Evolutionary conservation across 179 eudicot species (phyloP).

Genomic region (Silene coronaria): DNA sequence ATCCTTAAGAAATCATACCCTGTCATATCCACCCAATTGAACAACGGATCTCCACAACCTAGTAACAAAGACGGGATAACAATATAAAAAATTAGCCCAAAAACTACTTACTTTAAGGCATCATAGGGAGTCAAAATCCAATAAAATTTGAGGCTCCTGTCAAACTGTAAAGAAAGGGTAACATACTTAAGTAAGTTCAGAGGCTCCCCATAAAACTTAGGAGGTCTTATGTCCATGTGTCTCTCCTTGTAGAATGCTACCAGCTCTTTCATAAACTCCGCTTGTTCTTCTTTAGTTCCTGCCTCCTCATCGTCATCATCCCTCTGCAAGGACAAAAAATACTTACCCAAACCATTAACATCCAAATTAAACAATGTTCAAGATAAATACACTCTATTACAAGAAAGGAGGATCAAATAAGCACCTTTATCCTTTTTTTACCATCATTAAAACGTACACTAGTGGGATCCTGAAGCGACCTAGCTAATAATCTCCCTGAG

Average conservation of each 20-base stretch:
- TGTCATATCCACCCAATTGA: conserved; percentile 87
- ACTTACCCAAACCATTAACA: background rate
- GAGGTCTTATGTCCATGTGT: conserved; percentile 70
- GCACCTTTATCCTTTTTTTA: conserved; percentile 33
- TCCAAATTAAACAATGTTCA: conserved; percentile 1
- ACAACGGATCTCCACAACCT: conserved; percentile 80
- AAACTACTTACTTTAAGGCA: background rate
- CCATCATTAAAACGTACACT: conserved; percentile 24
- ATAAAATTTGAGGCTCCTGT: background rate
- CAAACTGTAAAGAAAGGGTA: background rate
- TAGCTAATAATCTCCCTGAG: conserved; percentile 21
- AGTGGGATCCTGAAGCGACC: conserved; percentile 22
- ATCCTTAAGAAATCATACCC: conserved; percentile 44
- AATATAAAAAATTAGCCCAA: conserved; percentile 9
- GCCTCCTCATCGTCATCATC: conserved; percentile 36
- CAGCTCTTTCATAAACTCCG: conserved; percentile 69
- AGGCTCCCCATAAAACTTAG: conserved; percentile 82
- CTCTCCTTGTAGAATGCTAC: conserved; percentile 59
- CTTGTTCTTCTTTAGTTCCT: conserved; percentile 78
- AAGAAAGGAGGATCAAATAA: background rate
- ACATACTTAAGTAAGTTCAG: conserved; percentile 68
- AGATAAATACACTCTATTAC: background rate
- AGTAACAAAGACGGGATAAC: conserved; percentile 21
- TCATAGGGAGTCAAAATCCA: background rate
- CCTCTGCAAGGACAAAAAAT: conserved; percentile 19